These are phyloP conservation scores for Wallacemonas sp. DNA, from an alignment of 208 protist species.

Conservation along the genomic window DNA sequence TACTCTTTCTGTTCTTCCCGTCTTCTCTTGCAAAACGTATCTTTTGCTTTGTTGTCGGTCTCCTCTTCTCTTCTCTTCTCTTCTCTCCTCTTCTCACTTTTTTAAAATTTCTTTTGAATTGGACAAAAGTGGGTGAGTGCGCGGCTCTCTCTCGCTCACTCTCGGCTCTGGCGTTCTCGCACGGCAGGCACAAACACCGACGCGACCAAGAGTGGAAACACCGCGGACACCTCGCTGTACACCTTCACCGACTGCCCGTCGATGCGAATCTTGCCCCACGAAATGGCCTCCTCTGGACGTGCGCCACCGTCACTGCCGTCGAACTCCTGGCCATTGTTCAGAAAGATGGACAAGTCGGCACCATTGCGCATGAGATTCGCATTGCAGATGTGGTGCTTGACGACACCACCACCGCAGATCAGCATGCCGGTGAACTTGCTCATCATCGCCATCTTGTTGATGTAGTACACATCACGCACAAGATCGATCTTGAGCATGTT, in stretches of 20 bases:
- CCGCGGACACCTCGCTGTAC: conserved; percentile 96
- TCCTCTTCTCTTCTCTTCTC: not conserved
- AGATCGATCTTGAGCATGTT: conserved; percentile 71
- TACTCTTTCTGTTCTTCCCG: no score
- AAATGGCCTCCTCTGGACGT: conserved; percentile 98
- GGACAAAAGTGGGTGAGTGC: not conserved
- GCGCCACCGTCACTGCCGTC: conserved; percentile 99
- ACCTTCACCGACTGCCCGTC: conserved; percentile 97
- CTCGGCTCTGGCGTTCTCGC: conserved; percentile 23
- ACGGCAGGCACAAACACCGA: conserved; percentile 91
- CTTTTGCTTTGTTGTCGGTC: no score
- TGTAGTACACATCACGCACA: conserved; percentile 94
- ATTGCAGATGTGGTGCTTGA: conserved; percentile 99
- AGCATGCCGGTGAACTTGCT: conserved; percentile 97
- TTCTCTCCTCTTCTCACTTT: not conserved
- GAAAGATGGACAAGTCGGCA: conserved; percentile 97
- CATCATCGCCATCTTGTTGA: conserved; percentile 96
- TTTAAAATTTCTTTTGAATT: not conserved
- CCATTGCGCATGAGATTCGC: conserved; percentile 99
- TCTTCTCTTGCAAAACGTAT: no score
- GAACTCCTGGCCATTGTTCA: conserved; percentile 98
- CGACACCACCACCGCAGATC: conserved; percentile 97
- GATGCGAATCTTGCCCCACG: conserved; percentile 99
- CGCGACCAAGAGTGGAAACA: conserved; percentile 98
- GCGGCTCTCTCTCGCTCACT: not conserved